A percentile compares a stretch with the other conserved stretches of the same genome.
Evolutionary conservation across 352 stramenopile species (phyloP).

Genomic region (Lagenidium sp.): DNA sequence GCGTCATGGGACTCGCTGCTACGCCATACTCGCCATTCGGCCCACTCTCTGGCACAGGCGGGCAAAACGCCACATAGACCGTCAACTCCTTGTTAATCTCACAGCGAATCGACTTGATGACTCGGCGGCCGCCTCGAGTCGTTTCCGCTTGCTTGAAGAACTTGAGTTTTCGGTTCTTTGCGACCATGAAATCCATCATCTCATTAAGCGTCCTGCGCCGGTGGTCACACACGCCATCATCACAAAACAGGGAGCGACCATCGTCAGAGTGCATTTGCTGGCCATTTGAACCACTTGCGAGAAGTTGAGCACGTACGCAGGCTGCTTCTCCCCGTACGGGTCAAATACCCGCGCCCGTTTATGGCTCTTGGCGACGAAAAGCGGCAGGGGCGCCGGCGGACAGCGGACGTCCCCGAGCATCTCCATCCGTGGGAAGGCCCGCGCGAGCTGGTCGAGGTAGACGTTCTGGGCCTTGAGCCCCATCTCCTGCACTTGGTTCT

Average conservation of each 20-base stretch:
- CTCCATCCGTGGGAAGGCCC: conserved; percentile 66
- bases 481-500: conserved; percentile 86
- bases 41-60: conserved; percentile 69
- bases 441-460: conserved; percentile 63
- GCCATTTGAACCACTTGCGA: no score
- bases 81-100: conserved; percentile 85
- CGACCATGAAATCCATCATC: conserved; percentile 89
- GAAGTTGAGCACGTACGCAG: conserved; percentile 41
- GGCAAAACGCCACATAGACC: conserved; percentile 73
- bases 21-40: conserved; percentile 75
- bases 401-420: conserved; percentile 78
- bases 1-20: conserved; percentile 79
- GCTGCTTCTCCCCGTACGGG: conserved; percentile 76
- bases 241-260: neutral
- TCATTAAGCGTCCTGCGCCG: conserved; percentile 63
- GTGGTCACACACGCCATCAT: neutral
- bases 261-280: no score
- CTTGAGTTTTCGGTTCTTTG: conserved; percentile 83
- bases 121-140: conserved; percentile 69
- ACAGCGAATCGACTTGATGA: conserved; percentile 81
- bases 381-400: conserved; percentile 47
- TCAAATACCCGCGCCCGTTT: conserved; percentile 80
- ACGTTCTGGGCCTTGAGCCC: conserved; percentile 73
- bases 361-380: conserved; percentile 76
- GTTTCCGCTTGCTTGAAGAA: conserved; percentile 86